Conservation (phyloP, 2,329 filamentous ascomycete species). For the Aspergillus sp. region DNA sequence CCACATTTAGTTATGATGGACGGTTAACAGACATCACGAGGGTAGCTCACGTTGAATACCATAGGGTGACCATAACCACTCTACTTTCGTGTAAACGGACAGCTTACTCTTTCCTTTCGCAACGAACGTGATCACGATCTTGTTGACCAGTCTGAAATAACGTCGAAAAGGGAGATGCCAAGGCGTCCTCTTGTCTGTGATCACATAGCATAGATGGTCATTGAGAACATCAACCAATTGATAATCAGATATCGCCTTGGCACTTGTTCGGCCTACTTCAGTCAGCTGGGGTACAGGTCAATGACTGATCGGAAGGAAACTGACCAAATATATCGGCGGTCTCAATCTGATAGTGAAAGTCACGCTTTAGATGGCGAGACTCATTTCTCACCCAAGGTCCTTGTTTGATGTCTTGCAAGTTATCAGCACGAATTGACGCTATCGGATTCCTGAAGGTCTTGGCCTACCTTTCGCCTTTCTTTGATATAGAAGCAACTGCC, state of each 20-base stretch:
- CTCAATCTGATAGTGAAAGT: constrained; percentile 80
- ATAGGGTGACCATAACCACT: constrained; percentile 73
- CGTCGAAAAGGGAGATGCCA: constrained; percentile 86
- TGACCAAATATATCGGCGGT: constrained; percentile 66
- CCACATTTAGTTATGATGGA: constrained; percentile 13
- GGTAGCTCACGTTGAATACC: constrained; percentile 47
- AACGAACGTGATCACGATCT: constrained; percentile 91
- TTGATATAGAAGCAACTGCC: constrained; percentile 87
- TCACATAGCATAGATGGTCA: constrained; percentile 73
- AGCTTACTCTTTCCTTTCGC: constrained; percentile 92
- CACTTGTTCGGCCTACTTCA: constrained; percentile 51
- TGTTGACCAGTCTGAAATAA: constrained; percentile 80
- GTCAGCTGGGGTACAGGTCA: constrained; percentile 5
- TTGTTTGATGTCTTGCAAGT: constrained; percentile 69
- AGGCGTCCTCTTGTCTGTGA: constrained; percentile 66
- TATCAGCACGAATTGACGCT: constrained; percentile 21
- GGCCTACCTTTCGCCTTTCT: constrained; percentile 66
- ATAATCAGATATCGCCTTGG: constrained; percentile 72
- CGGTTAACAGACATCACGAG: neutral
- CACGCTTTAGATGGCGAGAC: constrained; percentile 71
- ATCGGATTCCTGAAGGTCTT: neutral
- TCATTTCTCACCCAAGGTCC: constrained; percentile 80
- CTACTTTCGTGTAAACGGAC: constrained; percentile 83
- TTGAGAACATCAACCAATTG: constrained; percentile 84
- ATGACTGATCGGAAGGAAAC: neutral